Percentiles rank a stretch among this genome's conserved stretches.
Conservation (phyloP, 345 rosid genomes). For the Mangifera indica region DNA sequence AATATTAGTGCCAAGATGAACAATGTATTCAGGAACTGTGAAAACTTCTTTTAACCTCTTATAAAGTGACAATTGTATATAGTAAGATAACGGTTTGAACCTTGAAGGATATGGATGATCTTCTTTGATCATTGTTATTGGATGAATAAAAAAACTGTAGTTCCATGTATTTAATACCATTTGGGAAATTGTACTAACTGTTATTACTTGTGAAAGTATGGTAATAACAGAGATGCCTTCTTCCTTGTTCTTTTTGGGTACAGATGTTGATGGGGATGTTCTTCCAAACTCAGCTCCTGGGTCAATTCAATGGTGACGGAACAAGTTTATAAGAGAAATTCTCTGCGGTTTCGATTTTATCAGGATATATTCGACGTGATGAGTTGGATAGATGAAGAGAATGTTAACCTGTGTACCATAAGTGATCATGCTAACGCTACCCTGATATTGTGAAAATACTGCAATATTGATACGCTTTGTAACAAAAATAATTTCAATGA, state of each 20-base stretch:
- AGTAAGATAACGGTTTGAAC: not conserved
- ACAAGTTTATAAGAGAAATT: not conserved
- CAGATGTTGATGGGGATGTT: constrained; percentile 26
- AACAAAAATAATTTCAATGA: not conserved
- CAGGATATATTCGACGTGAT: constrained; percentile 3
- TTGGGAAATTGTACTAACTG: not conserved
- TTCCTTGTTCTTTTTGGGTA: constrained; percentile 19
- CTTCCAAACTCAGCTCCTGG: not conserved
- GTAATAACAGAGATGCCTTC: not conserved
- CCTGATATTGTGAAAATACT: not conserved
- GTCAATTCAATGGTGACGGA: not conserved
- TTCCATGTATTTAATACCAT: not conserved
- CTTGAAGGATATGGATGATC: not conserved
- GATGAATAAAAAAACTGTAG: too few relatives aligned
- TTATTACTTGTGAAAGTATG: not conserved
- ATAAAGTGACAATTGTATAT: not conserved
- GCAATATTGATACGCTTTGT: not conserved
- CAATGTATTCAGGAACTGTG: not conserved
- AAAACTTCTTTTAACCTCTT: not conserved
- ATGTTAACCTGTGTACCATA: constrained; percentile 7
- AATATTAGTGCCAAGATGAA: not conserved
- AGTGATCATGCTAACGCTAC: not conserved
- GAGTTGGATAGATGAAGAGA: constrained; percentile 17
- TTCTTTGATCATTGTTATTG: not conserved
- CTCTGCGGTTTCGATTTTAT: not conserved